Evolutionary conservation across 495 filamentous ascomycete genomes (phyloP), one percentile per base, ranked within the genome.

Genomic region (Letharia columbiana): DNA sequence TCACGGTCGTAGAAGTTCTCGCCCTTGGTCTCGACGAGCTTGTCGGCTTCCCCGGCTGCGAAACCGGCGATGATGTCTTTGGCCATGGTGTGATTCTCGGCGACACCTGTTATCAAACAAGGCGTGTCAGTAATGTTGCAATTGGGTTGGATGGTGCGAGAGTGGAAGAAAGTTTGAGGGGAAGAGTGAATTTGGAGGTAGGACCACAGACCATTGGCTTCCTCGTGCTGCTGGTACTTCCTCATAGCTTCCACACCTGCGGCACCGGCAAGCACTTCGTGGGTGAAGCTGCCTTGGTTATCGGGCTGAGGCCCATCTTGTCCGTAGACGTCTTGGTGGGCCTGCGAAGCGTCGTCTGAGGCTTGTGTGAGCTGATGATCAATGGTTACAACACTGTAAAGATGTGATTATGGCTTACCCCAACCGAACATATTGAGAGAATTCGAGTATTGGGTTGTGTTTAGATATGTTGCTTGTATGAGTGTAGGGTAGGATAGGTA

Each of bases 181-280:
- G 23, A 28, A 28, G 23, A 28, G 23, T 28, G 23, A 28, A 28
- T 28, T 28, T 28, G 23, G 13, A 15, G 41, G n/a, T 12, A 20
- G 23, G n/a, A 15, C 20, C 54, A 64, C 56, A 45, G 77, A 87
- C 86, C 87, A 74, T 90, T 83, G 42, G 73, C 72, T 66, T 82
- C 82, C 69, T 86, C 82, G 63, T 84, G 77, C 67, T 89, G 78
- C 75, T 91, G 87, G 76, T 87, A 91, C 13, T 83, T 76, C 78
- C 89, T 87, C 80, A 89, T 85, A 66, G 84, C 88, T 73, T 86
- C 87, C 73, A 88, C 90, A 67, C 86, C 83, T 42, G 87, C 88
- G 56, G 85, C 89, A 63, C 86, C 87, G 69, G 84, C 87, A 63
- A 92, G 73, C 49, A 87, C 69, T 77, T 91, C 89, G 74, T 90